These are phyloP conservation scores for Puccinia sorghi DNA, from an alignment of 1,284 basidiomycete genomes.

Conservation along the genomic window DNA sequence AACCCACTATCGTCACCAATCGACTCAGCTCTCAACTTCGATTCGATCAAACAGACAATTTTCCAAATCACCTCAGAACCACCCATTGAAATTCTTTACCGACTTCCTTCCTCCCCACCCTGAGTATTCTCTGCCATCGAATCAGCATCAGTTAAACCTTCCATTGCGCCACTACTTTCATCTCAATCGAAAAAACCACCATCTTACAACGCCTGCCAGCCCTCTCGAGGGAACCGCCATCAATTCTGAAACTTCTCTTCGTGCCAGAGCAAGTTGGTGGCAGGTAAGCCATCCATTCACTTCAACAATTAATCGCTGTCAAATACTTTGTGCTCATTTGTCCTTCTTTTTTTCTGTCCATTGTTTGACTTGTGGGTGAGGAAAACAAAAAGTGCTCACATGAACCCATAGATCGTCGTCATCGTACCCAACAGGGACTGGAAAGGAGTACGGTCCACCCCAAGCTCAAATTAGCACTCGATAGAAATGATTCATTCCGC, in stretches of 20 bases:
- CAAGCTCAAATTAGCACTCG: neutral
- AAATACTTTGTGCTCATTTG: no score
- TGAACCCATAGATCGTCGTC: neutral
- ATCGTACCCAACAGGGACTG: neutral
- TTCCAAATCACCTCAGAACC: slow-evolving; percentile 11
- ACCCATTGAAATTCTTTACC: slow-evolving; percentile 24
- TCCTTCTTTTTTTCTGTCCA: neutral
- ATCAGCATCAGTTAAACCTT: neutral
- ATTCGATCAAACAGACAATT: neutral
- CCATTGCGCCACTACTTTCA: slow-evolving; percentile 22
- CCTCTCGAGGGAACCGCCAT: neutral
- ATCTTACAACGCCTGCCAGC: neutral
- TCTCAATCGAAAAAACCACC: neutral
- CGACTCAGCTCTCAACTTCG: neutral
- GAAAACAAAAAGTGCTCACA: neutral
- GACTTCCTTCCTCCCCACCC: neutral
- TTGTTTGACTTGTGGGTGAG: neutral
- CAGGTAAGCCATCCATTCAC: neutral
- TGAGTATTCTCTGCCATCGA: neutral
- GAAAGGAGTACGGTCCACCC: neutral
- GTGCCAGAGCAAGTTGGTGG: slow-evolving; percentile 15
- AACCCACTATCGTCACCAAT: neutral
- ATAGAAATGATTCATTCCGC: slow-evolving; percentile 14
- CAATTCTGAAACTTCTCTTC: neutral
- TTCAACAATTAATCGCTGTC: no score